Base-by-base conservation (phyloP, 257 asterid species). In the Solanum piurae region DNA sequence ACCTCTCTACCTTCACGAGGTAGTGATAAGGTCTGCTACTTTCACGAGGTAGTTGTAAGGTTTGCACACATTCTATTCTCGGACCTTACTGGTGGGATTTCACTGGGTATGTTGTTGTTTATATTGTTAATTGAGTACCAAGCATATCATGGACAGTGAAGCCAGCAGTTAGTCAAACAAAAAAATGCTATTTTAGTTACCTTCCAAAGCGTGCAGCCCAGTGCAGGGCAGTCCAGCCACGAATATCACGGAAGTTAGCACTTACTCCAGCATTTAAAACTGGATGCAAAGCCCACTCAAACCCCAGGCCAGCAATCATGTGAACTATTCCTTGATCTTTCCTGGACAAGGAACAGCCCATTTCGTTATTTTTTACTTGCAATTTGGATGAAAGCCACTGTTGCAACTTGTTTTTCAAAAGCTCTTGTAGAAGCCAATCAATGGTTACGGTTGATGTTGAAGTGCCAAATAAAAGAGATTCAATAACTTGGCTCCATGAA, bases 131-230 rank as follows among this genome's bases (percentile, higher is more conserved):
- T 80, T 46, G 85, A 16, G 68, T 29, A 80, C 68, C 25, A 44
- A 42, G 29, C 40, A 16, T 18, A 16, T 46, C 42, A 46, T 9
- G 85, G 68, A 80, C 40, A 27, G 34, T 18, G 68, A 49, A 44
- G 40, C 85, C 64, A 79, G 66, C 42, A 16, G 42, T 16, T 46
- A 3, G 20, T 80, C 69, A 46, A 80, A 31, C 85, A 29, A 49
- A n/a, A 46, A 46, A 25, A 46, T 49, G 23, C 38, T 46, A 46
- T 55, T 29, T 16, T 31, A 46, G 18, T 73, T 90, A 97, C 99
- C 99, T 94, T 87, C 99, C 99, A 90, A 94, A 97, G 83, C 93
- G 94, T 79, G 99, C 99, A 58, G 99, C 99, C 99, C 99, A 97
- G 89, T 97, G 99, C 86, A 97, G 98, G 14, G 99, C 99, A 46